phyloP scores from a whole-genome alignment of 768 basidiomycete species.

The Sarcodon sp. region DNA sequence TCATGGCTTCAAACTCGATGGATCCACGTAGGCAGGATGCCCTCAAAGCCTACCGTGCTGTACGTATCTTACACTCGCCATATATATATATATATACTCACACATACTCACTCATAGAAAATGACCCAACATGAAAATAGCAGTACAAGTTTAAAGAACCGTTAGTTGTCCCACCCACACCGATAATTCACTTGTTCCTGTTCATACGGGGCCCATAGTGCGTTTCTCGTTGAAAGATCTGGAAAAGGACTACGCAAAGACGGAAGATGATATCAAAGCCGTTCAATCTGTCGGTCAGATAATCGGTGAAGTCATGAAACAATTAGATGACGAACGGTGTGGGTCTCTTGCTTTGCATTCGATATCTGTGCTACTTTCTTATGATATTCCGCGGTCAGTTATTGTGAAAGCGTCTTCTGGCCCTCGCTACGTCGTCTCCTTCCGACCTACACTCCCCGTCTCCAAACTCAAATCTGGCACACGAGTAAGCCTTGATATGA shows the following conservation, averaged over 20 bases:
- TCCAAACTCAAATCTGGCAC: conserved; percentile 87
- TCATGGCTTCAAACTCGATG: conserved; percentile 33
- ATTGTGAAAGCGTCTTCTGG: conserved; percentile 99
- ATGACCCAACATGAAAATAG: conserved; percentile 82
- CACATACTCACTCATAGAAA: conserved; percentile 55
- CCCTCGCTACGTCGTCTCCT: conserved; percentile 97
- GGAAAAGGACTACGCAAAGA: conserved; percentile 85
- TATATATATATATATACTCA: conserved; percentile 5
- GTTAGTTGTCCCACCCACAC: conserved; percentile 33
- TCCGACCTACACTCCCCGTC: conserved; percentile 84
- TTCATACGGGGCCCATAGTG: conserved; percentile 34
- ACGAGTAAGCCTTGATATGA: conserved; percentile 98
- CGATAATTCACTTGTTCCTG: neutral
- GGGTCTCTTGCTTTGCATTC: conserved; percentile 18
- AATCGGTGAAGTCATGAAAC: conserved; percentile 98
- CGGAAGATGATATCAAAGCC: conserved; percentile 98
- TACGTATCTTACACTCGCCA: conserved; percentile 15
- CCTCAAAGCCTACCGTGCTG: conserved; percentile 67
- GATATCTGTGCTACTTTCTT: neutral
- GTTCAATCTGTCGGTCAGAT: conserved; percentile 98
- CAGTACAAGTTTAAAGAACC: conserved; percentile 80
- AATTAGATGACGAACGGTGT: conserved; percentile 97
- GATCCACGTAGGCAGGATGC: conserved; percentile 67
- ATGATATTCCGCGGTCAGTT: conserved; percentile 30
- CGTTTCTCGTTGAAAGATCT: conserved; percentile 84